Base-by-base conservation (phyloP, 2,329 filamentous ascomycete species). In the Talaromyces islandicus region DNA sequence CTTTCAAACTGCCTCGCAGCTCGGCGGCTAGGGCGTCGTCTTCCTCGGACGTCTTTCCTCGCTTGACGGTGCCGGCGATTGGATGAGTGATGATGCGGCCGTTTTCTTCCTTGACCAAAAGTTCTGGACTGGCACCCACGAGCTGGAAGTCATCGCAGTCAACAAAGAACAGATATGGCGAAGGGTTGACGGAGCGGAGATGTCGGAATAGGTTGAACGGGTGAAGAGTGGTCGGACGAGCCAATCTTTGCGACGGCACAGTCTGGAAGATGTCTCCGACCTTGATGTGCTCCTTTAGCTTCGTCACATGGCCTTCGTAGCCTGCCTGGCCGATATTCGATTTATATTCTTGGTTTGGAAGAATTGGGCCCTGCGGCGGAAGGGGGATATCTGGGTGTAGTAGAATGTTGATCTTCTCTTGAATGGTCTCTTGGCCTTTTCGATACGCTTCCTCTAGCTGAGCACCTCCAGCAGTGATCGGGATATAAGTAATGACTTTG, bases 171-270 rank as follows among this genome's bases (percentile, higher is more conserved):
- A 99, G 86, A 76, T 99, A 99, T 0, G 94, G 94, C 9, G 92
- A 96, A 0, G 94, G 94, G 73, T 99, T 99, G 70, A 97, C 90
- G n/a, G 91, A 96, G 64, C 94, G 90, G 41, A 99, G 83, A 73
- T 96, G 91, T 58, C 93, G 87, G 81, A 97, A 99, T 69, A 99
- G 90, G 80, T 97, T 99, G 83, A 97, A 99, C 0, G 94, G 93
- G 75, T 99, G 94, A 50, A 99, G 81, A 59, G 85, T 87, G 2
- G 94, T 99, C 14, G 92, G 92, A 29, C 93, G 85, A 7, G 92
- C 88, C 71, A 97, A 90, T 57, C 94, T 87, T 77, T 99, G 94
- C 48, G 92, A 97, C 1, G 94, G 94, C 17, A 99, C 94, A 0
- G 92, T 91, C 75, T 99, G 94, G 77, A 99, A 97, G 72, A 99